Conservation (phyloP, 108 stramenopile species). For the Nitzschia putrida region DNA sequence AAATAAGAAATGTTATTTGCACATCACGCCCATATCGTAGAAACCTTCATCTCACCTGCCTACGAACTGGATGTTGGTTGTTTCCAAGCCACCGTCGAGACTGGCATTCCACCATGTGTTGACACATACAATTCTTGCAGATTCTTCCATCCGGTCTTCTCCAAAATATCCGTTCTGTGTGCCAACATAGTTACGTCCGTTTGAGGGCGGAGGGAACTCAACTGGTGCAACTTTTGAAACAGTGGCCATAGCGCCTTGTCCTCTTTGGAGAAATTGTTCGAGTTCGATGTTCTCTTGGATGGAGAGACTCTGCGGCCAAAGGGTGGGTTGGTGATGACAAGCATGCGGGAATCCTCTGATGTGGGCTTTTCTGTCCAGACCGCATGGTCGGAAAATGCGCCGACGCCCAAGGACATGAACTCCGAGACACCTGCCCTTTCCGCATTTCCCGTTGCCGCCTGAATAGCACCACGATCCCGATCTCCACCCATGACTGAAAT, state of each 20-base stretch:
- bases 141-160: constrained; percentile 7
- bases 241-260: constrained; percentile 18
- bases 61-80: too few species aligned
- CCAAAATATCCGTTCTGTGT: constrained; percentile 1
- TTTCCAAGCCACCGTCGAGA: neutral
- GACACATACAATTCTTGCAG: constrained; percentile 10
- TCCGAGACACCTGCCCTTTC: constrained; percentile 61
- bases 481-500: constrained; percentile 52
- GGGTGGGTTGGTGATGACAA: constrained; percentile 68
- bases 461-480: constrained; percentile 60
- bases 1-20: too few species aligned
- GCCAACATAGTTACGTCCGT: constrained; percentile 6
- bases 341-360: constrained; percentile 18
- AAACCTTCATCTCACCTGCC: too few species aligned
- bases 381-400: constrained; percentile 48
- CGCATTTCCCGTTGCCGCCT: constrained; percentile 61
- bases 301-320: constrained; percentile 59
- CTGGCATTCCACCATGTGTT: constrained; percentile 20
- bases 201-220: neutral
- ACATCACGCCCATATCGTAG: too few species aligned
- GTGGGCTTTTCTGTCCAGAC: constrained; percentile 17
- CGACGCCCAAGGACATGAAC: constrained; percentile 38
- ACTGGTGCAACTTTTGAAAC: constrained; percentile 18
- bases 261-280: neutral
- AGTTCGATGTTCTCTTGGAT: neutral